Percentiles rank a stretch among this genome's conserved stretches.
phyloP scores from a whole-genome alignment of 306 rosid species.

The Vigna hirtella region DNA sequence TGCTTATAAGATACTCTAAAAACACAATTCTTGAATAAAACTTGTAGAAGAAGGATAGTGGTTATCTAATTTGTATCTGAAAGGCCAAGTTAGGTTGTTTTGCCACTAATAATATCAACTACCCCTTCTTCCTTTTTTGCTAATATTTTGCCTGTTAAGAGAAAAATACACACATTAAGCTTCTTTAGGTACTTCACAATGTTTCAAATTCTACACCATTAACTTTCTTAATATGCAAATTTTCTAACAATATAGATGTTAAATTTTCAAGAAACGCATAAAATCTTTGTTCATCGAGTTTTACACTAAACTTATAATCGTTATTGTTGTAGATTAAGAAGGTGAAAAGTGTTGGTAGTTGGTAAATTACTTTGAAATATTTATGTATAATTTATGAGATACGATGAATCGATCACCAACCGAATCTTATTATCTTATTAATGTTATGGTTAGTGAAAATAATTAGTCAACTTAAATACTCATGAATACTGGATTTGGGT shows the following conservation, averaged over 20 bases:
- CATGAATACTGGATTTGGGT: not conserved
- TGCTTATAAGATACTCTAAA: slow-evolving; percentile 76
- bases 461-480: not conserved
- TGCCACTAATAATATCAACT: slow-evolving; percentile 41
- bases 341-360: not conserved
- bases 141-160: not conserved
- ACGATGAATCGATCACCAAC: not conserved
- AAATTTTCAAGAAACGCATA: not conserved
- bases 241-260: not conserved
- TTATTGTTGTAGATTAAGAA: not conserved
- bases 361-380: not conserved
- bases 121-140: slow-evolving; percentile 23
- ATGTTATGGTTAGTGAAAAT: not conserved
- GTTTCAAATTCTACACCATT: slow-evolving; percentile 23
- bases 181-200: slow-evolving; percentile 25
- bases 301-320: too few relatives aligned
- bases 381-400: not conserved
- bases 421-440: not conserved
- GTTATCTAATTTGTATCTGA: slow-evolving; percentile 55
- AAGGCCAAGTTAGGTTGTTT: slow-evolving; percentile 59
- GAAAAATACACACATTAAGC: not conserved
- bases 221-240: too few relatives aligned
- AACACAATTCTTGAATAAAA: slow-evolving; percentile 36
- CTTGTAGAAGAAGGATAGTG: slow-evolving; percentile 58
- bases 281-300: not conserved